Conservation (phyloP, 495 filamentous ascomycete genomes). For the Trichoderma orchidacearum region DNA sequence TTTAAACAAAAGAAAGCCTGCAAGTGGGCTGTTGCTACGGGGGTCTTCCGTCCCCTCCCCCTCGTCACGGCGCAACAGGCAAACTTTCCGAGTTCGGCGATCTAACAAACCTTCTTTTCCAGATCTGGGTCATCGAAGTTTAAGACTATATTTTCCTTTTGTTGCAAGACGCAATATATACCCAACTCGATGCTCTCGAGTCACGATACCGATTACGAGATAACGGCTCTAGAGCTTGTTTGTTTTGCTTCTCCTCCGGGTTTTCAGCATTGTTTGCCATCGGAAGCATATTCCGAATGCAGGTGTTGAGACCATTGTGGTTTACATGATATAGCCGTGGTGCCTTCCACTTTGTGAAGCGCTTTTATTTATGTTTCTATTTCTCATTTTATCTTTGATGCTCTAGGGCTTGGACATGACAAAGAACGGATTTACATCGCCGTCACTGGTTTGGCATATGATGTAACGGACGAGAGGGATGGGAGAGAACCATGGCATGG, state of each 20-base stretch:
- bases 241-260: not conserved
- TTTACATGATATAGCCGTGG: not conserved
- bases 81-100: not conserved
- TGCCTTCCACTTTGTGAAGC: not conserved
- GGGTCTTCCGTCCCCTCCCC: not conserved
- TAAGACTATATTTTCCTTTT: conserved; percentile 11
- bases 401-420: not conserved
- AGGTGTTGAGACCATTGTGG: not conserved
- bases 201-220: not conserved
- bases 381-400: not conserved
- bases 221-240: not conserved
- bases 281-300: not conserved
- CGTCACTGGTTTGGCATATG: not conserved
- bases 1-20: conserved; percentile 5
- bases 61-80: not conserved
- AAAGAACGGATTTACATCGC: not conserved
- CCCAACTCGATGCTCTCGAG: not conserved
- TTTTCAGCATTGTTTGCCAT: not conserved
- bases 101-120: conserved; percentile 10
- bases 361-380: not conserved
- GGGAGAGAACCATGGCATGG: not conserved
- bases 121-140: conserved; percentile 59
- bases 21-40: not conserved
- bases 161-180: conserved; percentile 3
- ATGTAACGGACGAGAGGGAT: not conserved